Base-by-base conservation (phyloP, 2,329 filamentous ascomycete genomes). In the Fusarium veterinarium region DNA sequence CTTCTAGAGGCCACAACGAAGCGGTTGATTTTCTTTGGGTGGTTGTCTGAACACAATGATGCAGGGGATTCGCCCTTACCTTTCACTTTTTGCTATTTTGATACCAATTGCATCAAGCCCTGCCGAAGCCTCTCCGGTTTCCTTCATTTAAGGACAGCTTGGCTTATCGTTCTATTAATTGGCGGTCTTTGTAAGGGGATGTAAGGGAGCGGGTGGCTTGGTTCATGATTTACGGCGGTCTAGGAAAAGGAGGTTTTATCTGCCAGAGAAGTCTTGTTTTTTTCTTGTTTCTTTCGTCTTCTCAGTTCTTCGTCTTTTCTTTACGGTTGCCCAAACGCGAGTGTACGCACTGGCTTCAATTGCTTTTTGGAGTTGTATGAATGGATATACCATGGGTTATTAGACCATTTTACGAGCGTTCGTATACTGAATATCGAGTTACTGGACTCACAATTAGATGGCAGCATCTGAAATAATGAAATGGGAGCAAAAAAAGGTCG, bases 31-130 rank as follows among this genome's bases (percentile, higher is more conserved):
- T 72, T 62, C 48, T 74, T 74, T 53, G 72, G 75, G 66, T 62
- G 74, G 75, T 61, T 77, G 67, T 77, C 60, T 77, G 70, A 77
- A 69, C 53, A 72, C 61, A 61, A 30, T 71, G 64, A 48, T 60
- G 67, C 74, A 67, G 53, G 64, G 70, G 72, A 56, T 52, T 72
- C 60, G 55, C 57, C 67, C 64, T 71, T 51, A 49, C 55, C 37
- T 51, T 64, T 60, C 38, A 57, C 48, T 35, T 60, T 64, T 46
- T 46, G 57, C 53, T 60, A 42, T 52, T 56, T 72, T 77, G 73
- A 76, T 76, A 75, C 72, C 70, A 72, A 74, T 62, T 49, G 64
- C 69, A 55, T 67, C 38, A 25, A 58, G 57, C 63, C 20, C 45
- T 38, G 56, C 58, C 40, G 23, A 46, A 38, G 48, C 55, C 49